phyloP scores from a whole-genome alignment of 2,329 filamentous ascomycete species.

The Ceratocystis colombiana region DNA sequence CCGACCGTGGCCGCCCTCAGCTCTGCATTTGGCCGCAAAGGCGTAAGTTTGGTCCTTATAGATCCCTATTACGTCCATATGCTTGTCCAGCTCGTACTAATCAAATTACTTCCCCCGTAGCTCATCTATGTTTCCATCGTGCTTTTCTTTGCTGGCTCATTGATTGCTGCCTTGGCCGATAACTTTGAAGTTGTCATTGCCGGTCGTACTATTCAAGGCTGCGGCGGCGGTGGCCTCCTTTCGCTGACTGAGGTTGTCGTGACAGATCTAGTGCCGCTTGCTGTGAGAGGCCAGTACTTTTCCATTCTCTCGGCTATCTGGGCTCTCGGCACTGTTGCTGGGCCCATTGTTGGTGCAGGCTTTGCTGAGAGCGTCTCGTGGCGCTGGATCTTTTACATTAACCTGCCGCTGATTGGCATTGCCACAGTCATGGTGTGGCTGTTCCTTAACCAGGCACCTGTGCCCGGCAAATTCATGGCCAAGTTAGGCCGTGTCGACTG shows the following conservation, averaged over 20 bases:
- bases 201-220: conserved; percentile 34
- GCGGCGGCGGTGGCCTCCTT: conserved; percentile 33
- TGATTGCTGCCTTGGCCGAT: conserved; percentile 33
- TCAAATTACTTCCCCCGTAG: conserved; percentile 16
- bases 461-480: conserved; percentile 26
- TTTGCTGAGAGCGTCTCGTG: conserved; percentile 29
- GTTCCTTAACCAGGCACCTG: conserved; percentile 29
- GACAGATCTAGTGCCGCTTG: conserved; percentile 36
- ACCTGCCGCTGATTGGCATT: conserved; percentile 31
- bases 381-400: conserved; percentile 35
- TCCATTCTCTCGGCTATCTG: conserved; percentile 38
- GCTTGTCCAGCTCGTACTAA: background rate
- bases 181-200: conserved; percentile 31
- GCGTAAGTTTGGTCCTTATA: conserved; percentile 13
- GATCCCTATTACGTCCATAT: background rate
- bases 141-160: conserved; percentile 36
- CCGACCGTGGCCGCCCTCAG: conserved; percentile 38
- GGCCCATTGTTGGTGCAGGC: conserved; percentile 30
- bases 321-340: conserved; percentile 43
- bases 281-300: conserved; percentile 36
- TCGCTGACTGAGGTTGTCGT: conserved; percentile 33
- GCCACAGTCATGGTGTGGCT: conserved; percentile 28
- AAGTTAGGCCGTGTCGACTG: conserved; percentile 44
- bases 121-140: conserved; percentile 30
- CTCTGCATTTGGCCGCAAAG: conserved; percentile 33